These are phyloP conservation scores for Botrytis deweyae DNA, from an alignment of 2,329 filamentous ascomycete species.

Conservation along the genomic window DNA sequence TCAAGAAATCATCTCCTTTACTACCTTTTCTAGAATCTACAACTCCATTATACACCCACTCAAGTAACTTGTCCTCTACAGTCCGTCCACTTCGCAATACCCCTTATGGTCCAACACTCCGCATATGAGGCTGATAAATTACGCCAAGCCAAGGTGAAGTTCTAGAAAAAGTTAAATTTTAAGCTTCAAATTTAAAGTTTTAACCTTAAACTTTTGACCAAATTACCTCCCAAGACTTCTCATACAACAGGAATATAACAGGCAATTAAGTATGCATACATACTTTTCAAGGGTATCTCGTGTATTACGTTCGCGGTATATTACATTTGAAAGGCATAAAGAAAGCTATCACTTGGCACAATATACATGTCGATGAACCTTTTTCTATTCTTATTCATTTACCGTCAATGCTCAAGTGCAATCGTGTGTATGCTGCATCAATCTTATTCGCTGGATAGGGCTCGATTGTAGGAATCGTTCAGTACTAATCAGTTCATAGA, in stretches of 20 bases:
- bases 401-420: not conserved
- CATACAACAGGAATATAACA: not conserved
- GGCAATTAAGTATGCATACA: not conserved
- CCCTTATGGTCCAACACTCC: not conserved
- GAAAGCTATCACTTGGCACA: too few species aligned
- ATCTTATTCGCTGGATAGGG: not conserved
- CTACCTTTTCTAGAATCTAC: too few species aligned
- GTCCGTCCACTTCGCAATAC: not conserved
- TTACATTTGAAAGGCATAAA: not conserved
- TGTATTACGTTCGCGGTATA: not conserved
- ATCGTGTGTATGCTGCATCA: not conserved
- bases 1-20: too few species aligned
- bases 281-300: not conserved
- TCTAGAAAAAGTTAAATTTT: too few species aligned
- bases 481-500: not conserved
- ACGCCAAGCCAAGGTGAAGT: too few species aligned
- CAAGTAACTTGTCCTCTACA: too few species aligned
- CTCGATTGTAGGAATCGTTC: not conserved
- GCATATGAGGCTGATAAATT: not conserved
- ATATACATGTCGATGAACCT: not conserved
- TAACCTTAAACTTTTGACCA: not conserved
- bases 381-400: not conserved
- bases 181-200: not conserved
- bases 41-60: too few species aligned
- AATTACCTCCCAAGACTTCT: not conserved